Evolutionary conservation across 768 basidiomycete species (phyloP), one percentile per base, ranked within the genome.

Genomic region (Amanita molliuscula): DNA sequence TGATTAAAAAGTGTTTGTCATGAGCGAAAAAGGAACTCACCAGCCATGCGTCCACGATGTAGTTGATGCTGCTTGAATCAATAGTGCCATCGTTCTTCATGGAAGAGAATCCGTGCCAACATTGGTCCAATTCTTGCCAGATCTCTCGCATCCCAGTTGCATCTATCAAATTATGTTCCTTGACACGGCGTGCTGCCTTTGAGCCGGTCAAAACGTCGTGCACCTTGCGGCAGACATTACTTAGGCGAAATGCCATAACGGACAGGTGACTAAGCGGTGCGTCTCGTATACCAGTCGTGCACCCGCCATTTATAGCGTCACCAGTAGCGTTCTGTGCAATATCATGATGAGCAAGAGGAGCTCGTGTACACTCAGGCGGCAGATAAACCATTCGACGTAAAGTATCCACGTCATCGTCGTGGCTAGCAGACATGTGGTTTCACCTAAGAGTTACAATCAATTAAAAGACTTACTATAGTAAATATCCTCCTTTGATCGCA

Each of bases 11-110:
- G 53, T 56, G 42, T 48, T 38, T 44, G 46, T 38, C 45, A 26
- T 31, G 47, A 45, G 35, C 41, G 21, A 28, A 47, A 41, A 18
- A 28, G 45, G 18, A 38, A 48, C 18, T 53, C 10, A 91, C 84
- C 76, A 88, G 85, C 91, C 92, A 95, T 29, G 84, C 82, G 59
- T 86, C 82, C 40, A 84, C 81, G 61, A 87, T 93, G 51, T 82
- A 66, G 38, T 74, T 73, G 31, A 74, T 65, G 43, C 73, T 71
- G 67, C 21, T 63, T 51, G 61, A 61, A 40, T 58, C 59, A 26
- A 57, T 40, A 28, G 61, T 3, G 11, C n/a, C 55, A 29, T 58
- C 58, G 37, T 71, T 66, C 38, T 78, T 72, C 52, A 93, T 67
- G 6, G 65, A 62, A 35, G 90, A 88, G 44, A 96, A 82, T 37